These are phyloP conservation scores for Picochlorum sp. DNA, from an alignment of 139 green algal genomes.

Conservation along the genomic window DNA sequence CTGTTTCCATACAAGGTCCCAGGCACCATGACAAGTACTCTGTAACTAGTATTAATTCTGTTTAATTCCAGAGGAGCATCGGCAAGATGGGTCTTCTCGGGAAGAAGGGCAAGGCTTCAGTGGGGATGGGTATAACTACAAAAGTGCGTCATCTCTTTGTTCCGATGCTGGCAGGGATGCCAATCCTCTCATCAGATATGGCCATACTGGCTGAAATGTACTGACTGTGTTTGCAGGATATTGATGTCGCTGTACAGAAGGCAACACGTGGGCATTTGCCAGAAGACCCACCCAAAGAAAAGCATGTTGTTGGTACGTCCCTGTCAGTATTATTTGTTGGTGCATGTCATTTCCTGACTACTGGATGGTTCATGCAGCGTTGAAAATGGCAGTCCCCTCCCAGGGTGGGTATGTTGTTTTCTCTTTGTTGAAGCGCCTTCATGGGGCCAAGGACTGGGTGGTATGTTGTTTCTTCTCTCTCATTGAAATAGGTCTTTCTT, in stretches of 20 bases:
- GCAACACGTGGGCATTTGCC: slow-evolving; percentile 75
- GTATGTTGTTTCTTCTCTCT: background rate
- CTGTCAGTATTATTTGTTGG: background rate
- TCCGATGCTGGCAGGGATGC: too few relatives aligned
- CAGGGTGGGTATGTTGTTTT: slow-evolving; percentile 30
- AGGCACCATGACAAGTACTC: too few relatives aligned
- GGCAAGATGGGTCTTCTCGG: too few relatives aligned
- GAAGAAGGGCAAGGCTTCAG: too few relatives aligned
- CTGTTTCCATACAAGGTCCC: too few relatives aligned
- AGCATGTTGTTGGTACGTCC: slow-evolving; percentile 64
- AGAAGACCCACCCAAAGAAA: slow-evolving; percentile 80
- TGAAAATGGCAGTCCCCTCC: slow-evolving; percentile 1
- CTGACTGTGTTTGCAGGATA: slow-evolving; percentile 29
- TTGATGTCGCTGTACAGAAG: slow-evolving; percentile 88
- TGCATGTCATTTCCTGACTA: background rate
- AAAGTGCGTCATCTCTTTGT: too few relatives aligned
- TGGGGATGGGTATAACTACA: too few relatives aligned
- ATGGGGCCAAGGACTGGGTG: slow-evolving; percentile 36
- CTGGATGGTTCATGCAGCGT: background rate
- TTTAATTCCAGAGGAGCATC: too few relatives aligned
- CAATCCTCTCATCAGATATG: too few relatives aligned
- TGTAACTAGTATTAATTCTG: too few relatives aligned
- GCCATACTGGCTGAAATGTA: background rate
- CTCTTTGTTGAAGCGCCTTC: slow-evolving; percentile 35
- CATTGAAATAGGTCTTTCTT: too few relatives aligned